phyloP scores from a whole-genome alignment of 805 yeast species.

The Priceomyces castillae region DNA sequence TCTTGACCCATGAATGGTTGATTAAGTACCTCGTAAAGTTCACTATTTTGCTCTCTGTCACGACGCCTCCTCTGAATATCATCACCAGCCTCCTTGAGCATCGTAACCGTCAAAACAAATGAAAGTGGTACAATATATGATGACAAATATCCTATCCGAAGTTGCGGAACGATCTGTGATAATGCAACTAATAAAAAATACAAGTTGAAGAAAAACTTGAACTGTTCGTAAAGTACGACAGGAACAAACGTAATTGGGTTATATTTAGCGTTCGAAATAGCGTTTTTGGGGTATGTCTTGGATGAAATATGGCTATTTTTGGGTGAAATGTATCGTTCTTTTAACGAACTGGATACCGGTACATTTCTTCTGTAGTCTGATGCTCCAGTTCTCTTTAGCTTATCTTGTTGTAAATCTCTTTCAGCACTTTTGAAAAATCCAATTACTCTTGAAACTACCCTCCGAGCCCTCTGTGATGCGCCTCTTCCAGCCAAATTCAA shows the following conservation, averaged over 20 bases:
- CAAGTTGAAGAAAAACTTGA: constrained; percentile 92
- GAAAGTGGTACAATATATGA: constrained; percentile 93
- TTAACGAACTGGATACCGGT: constrained; percentile 14
- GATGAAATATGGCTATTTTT: constrained; percentile 16
- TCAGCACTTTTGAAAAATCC: constrained; percentile 24
- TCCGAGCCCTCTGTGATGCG: constrained; percentile 9
- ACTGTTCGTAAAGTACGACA: constrained; percentile 86
- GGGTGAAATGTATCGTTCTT: constrained; percentile 43
- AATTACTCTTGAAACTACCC: constrained; percentile 10
- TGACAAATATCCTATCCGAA: constrained; percentile 89
- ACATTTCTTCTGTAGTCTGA: constrained; percentile 13
- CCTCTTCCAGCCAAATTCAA: constrained; percentile 12
- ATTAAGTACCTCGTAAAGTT: constrained; percentile 66
- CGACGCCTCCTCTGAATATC: constrained; percentile 88
- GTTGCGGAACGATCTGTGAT: constrained; percentile 85
- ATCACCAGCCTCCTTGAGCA: constrained; percentile 94
- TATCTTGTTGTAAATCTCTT: constrained; percentile 24
- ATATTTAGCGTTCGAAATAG: constrained; percentile 92
- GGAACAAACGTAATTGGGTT: constrained; percentile 87
- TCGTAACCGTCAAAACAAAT: constrained; percentile 87
- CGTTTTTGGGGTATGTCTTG: constrained; percentile 57
- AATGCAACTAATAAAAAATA: constrained; percentile 91
- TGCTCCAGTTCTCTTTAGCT: constrained; percentile 13
- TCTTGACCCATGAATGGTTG: constrained; percentile 19
- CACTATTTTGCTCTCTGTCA: constrained; percentile 85